Base-by-base conservation (phyloP, 1,284 basidiomycete genomes). In the Porogramme epimiltina region DNA sequence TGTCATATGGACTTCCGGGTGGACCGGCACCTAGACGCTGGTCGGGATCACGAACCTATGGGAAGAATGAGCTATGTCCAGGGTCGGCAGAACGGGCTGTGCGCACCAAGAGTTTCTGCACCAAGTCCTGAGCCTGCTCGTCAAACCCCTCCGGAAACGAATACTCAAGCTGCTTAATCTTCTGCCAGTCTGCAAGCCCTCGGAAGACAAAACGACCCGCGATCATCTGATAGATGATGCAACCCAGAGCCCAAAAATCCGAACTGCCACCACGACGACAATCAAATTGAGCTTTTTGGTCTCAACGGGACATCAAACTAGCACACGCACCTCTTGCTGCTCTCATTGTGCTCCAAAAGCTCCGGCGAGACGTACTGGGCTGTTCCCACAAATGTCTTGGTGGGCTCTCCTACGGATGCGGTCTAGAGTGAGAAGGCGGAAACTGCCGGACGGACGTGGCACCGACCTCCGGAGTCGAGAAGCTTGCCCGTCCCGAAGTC, bases 401-500 rank as follows among this genome's bases (percentile, higher is more conserved):
- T 78, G 22, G 78, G 74, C 61, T 81, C 74, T 47, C 70, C 79
- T 80, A 51, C 25, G 34, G 28, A 49, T 42, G 43, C 19, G 34
- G 25, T 58, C 54, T 62, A 61, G 45, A 54, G 19, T 40, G 15
- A 52, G 37, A 33, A 56, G 49, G 46, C 56, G 54, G 58, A 18
- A 56, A 6, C 42, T 57, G 58, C 56, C 60, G 54, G 28, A 28
- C 45, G 42, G 42, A 42, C 42, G 16, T 47, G 34, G 47, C 42
- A 68, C 78, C 63, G 55, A 80, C 80, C 71, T 50, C 75, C 76
- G 15, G 81, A 69, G 59, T 85, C 82, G 43, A 95, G 74, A 58
- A 96, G 79, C 73, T 96, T 96, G 28, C 93, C 95, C 18, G 94
- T 97, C 10, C 97, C 97, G 72, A 99, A 99, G 71, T 99, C 97